These are phyloP conservation scores for Clausena lansium DNA, from an alignment of 345 rosid genomes.

Conservation along the genomic window DNA sequence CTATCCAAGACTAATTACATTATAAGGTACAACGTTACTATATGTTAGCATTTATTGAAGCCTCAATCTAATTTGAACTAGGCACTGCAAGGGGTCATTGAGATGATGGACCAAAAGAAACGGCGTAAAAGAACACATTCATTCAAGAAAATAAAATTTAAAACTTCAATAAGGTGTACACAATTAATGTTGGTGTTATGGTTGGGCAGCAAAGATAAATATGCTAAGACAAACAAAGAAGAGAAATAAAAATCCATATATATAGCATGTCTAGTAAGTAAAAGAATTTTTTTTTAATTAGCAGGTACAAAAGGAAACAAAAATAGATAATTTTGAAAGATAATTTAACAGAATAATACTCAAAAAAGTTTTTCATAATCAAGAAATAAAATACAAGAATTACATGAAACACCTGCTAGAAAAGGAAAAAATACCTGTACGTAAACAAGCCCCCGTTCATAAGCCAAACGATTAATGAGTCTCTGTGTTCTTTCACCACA, in stretches of 20 bases:
- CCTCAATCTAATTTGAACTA: neutral
- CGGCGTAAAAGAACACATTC: neutral
- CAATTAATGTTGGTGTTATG: neutral
- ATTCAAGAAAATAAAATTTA: neutral
- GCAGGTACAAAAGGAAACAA: neutral
- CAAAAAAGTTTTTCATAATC: neutral
- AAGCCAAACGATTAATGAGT: constrained; percentile 76
- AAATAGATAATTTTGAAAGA: neutral
- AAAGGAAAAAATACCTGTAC: constrained; percentile 53
- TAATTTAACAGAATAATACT: neutral
- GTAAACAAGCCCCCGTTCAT: constrained; percentile 79
- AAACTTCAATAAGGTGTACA: neutral
- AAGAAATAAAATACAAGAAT: neutral
- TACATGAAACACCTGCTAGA: constrained; percentile 1
- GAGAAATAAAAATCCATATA: neutral
- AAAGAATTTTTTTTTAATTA: neutral
- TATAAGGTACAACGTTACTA: neutral
- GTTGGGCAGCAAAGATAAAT: neutral
- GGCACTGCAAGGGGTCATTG: neutral
- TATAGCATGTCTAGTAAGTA: neutral
- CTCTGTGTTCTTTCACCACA: constrained; percentile 84
- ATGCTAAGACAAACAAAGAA: neutral
- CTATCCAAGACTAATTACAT: neutral
- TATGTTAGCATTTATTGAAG: neutral
- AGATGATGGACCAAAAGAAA: neutral